Conservation (phyloP, 2,329 filamentous ascomycete species). For the Aspergillus felis region DNA sequence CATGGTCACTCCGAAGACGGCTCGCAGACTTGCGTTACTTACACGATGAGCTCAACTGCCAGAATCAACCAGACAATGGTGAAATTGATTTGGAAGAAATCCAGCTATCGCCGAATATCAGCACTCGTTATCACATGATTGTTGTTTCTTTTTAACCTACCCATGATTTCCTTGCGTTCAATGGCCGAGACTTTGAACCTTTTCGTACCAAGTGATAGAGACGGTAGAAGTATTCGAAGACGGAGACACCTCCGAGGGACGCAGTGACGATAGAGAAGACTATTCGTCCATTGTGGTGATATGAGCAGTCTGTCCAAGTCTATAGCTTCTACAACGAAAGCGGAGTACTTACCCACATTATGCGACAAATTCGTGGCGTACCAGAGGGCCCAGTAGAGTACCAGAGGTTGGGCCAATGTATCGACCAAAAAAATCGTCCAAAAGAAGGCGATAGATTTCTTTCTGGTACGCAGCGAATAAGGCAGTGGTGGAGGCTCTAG, state of each 20-base stretch:
- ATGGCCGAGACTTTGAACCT: constrained; percentile 33
- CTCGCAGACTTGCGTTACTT: constrained; percentile 15
- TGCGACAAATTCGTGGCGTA: constrained; percentile 50
- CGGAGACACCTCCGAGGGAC: constrained; percentile 38
- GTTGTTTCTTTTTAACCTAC: constrained; percentile 18
- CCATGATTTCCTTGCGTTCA: constrained; percentile 43
- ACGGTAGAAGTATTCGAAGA: constrained; percentile 43
- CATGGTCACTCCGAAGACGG: constrained; percentile 10
- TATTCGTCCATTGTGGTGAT: constrained; percentile 7
- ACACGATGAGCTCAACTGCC: constrained; percentile 41
- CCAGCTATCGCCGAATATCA: constrained; percentile 28
- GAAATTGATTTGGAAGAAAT: constrained; percentile 46
- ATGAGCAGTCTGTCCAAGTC: neutral
- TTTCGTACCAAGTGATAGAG: constrained; percentile 38
- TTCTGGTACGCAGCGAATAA: constrained; percentile 53
- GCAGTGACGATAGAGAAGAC: constrained; percentile 43
- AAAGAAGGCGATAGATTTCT: constrained; percentile 55
- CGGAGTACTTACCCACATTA: constrained; percentile 33
- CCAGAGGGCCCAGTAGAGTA: constrained; percentile 59
- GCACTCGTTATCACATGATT: neutral
- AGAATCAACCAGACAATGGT: constrained; percentile 43
- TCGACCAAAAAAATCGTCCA: constrained; percentile 59
- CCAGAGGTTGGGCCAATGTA: constrained; percentile 55
- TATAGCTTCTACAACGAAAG: neutral
- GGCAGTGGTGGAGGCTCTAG: constrained; percentile 49